Conservation (phyloP, 2,329 filamentous ascomycete genomes). For the Microsporum audouinii region DNA sequence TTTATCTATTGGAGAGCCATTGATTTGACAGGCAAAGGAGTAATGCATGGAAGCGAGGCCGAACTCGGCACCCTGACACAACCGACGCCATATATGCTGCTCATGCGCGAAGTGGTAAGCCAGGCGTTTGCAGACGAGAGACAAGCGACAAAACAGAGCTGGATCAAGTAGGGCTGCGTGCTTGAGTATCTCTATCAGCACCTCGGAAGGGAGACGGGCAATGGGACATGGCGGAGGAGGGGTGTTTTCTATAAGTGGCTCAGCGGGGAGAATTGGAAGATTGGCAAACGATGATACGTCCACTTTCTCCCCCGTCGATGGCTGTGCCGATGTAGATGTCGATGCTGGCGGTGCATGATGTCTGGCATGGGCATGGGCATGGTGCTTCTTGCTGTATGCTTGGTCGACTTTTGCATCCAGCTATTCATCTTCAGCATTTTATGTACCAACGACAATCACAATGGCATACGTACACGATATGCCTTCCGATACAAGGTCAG, state of each 20-base stretch:
- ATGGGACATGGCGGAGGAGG: conserved; percentile 71
- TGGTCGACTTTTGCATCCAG: conserved; percentile 77
- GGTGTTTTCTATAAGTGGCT: conserved; percentile 59
- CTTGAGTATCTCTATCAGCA: conserved; percentile 65
- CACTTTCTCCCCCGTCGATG: conserved; percentile 40
- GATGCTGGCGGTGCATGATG: conserved; percentile 39
- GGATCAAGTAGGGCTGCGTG: conserved; percentile 66
- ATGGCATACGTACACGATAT: conserved; percentile 57
- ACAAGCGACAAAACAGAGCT: conserved; percentile 60
- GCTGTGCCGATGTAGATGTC: neutral
- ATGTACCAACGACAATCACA: neutral
- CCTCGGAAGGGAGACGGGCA: conserved; percentile 65
- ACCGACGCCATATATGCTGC: conserved; percentile 70
- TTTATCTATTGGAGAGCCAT: conserved; percentile 31
- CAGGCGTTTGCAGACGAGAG: conserved; percentile 74
- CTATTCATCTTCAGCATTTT: conserved; percentile 31
- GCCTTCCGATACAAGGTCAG: conserved; percentile 78
- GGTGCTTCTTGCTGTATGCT: conserved; percentile 83
- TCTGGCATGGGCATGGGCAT: conserved; percentile 47
- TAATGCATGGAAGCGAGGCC: conserved; percentile 81
- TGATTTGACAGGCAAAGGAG: conserved; percentile 53
- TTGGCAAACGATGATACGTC: conserved; percentile 65
- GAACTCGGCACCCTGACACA: conserved; percentile 59
- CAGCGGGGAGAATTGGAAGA: conserved; percentile 55
- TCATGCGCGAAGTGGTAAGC: conserved; percentile 77